Evolutionary conservation across 1,284 basidiomycete species (phyloP).

Genomic region (Marasmius oreades): DNA sequence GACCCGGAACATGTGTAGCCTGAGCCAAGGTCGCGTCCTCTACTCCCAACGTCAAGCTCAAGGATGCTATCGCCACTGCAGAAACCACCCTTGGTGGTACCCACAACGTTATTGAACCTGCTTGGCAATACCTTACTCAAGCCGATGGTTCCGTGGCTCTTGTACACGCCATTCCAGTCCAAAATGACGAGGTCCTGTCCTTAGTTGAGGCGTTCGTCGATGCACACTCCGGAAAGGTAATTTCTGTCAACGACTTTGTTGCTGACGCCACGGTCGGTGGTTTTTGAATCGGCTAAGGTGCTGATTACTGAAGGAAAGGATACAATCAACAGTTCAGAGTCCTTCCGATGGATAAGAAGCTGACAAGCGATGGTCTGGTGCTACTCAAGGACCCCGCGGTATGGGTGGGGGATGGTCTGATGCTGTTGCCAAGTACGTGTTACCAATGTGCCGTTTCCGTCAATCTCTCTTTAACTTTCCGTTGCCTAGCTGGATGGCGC

Average conservation of each 20-base stretch:
- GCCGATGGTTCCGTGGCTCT: conserved; percentile 46
- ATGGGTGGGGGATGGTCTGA: conserved; percentile 57
- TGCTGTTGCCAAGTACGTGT: conserved; percentile 44
- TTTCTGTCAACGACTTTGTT: conserved; percentile 55
- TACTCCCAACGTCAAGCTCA: conserved; percentile 26
- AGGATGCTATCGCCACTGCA: conserved; percentile 25
- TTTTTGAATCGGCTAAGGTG: not conserved
- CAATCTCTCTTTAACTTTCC: not conserved
- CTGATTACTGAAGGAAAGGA: not conserved
- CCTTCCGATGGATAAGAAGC: conserved; percentile 32
- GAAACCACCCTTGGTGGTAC: conserved; percentile 29
- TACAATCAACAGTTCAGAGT: conserved; percentile 28
- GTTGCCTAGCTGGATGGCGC: conserved; percentile 33
- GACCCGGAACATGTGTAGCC: not conserved
- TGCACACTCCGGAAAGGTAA: conserved; percentile 48
- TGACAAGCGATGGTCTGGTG: conserved; percentile 29
- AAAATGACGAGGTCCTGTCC: conserved; percentile 45
- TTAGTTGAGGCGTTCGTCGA: conserved; percentile 67
- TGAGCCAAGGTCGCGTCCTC: conserved; percentile 30
- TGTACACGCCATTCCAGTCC: conserved; percentile 49
- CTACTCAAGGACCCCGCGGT: conserved; percentile 34
- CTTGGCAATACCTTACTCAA: conserved; percentile 36
- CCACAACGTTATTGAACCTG: conserved; percentile 29
- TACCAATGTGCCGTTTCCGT: not conserved
- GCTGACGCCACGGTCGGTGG: conserved; percentile 38